These are phyloP conservation scores for Neopestalotiopsis clavispora DNA, from an alignment of 2,329 filamentous ascomycete species.

Conservation along the genomic window DNA sequence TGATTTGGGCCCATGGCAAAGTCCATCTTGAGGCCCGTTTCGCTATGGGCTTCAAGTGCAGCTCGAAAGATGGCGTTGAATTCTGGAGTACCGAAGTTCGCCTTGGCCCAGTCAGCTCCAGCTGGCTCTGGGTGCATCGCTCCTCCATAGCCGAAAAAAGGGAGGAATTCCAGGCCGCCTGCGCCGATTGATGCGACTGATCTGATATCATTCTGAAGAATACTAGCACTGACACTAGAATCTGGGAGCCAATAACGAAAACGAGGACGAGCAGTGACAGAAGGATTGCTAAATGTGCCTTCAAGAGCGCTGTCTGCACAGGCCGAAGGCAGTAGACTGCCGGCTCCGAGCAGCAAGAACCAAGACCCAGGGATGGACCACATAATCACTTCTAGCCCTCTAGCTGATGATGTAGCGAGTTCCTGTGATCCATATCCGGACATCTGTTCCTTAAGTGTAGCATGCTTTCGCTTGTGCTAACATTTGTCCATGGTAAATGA, in stretches of 20 bases:
- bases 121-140: neutral
- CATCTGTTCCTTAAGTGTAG: neutral
- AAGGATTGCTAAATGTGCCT: neutral
- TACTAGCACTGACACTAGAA: neutral
- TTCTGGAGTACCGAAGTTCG: neutral
- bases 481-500: neutral
- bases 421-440: neutral
- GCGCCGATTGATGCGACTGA: neutral
- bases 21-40: neutral
- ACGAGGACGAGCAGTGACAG: slow-evolving; percentile 1
- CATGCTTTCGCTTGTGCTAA: too few relatives aligned
- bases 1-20: neutral
- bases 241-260: slow-evolving; percentile 7
- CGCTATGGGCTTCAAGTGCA: neutral
- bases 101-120: neutral
- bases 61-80: slow-evolving; percentile 1
- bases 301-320: neutral
- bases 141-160: neutral
- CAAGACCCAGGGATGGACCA: neutral
- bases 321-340: neutral
- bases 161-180: neutral
- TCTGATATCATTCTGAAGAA: neutral
- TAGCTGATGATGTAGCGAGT: neutral
- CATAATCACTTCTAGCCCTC: neutral
- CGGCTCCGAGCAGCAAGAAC: neutral